These are phyloP conservation scores for Cyclostephanos tholiformis DNA, from an alignment of 108 stramenopile genomes.

Conservation along the genomic window DNA sequence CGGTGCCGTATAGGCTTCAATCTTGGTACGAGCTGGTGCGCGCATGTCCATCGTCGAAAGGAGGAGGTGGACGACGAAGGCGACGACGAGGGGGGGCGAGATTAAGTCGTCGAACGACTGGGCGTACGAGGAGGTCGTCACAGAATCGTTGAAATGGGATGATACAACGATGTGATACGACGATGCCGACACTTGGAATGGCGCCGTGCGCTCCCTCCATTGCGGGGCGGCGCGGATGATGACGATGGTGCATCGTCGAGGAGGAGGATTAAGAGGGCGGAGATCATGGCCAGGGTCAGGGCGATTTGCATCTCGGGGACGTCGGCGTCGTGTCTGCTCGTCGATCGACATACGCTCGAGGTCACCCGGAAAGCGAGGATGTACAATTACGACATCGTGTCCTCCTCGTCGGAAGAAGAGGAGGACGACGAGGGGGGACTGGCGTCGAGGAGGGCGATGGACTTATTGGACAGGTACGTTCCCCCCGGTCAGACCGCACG, in stretches of 20 bases:
- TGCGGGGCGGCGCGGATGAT: constrained; percentile 29
- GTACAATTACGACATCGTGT: constrained; percentile 77
- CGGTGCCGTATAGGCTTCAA: constrained; percentile 51
- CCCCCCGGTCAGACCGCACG: constrained; percentile 82
- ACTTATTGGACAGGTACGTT: constrained; percentile 69
- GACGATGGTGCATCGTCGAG: no score
- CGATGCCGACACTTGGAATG: constrained; percentile 68
- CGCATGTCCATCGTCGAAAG: constrained; percentile 76
- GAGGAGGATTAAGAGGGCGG: neutral
- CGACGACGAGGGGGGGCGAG: neutral
- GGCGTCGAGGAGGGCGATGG: constrained; percentile 39
- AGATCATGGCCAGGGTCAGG: constrained; percentile 47
- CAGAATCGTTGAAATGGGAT: constrained; percentile 67
- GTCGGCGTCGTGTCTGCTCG: constrained; percentile 75
- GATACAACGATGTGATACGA: constrained; percentile 50
- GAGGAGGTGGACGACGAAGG: neutral
- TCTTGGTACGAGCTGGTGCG: constrained; percentile 79
- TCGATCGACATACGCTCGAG: constrained; percentile 45
- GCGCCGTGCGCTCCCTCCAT: constrained; percentile 58
- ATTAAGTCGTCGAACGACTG: neutral
- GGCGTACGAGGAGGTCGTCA: constrained; percentile 60
- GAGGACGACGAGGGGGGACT: neutral
- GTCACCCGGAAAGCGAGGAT: constrained; percentile 58
- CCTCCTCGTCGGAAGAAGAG: neutral
- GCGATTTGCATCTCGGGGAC: constrained; percentile 85